phyloP scores from a whole-genome alignment of 768 basidiomycete genomes.

The Suillus brevipes region DNA sequence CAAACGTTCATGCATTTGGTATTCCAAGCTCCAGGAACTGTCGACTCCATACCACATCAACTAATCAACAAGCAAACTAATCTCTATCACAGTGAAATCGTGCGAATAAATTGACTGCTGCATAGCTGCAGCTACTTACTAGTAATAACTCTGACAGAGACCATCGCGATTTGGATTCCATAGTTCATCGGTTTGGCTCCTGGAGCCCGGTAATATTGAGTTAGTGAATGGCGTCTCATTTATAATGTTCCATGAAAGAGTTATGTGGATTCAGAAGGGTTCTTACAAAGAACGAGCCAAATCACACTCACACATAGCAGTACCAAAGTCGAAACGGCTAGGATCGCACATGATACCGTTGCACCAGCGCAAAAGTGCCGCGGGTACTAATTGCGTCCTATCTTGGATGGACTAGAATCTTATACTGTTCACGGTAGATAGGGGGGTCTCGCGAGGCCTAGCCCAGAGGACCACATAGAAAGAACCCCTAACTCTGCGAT shows the following conservation, averaged over 20 bases:
- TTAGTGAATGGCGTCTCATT: not conserved
- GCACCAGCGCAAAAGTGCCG: not conserved
- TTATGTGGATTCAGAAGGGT: too few species aligned
- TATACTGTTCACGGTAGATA: too few species aligned
- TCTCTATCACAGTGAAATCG: not conserved
- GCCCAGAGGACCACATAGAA: too few species aligned
- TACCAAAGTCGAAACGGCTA: not conserved
- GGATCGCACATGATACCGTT: not conserved
- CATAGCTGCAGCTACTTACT: not conserved
- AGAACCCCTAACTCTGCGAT: too few species aligned
- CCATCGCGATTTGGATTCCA: not conserved
- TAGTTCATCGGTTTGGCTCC: not conserved
- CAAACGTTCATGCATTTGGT: too few species aligned
- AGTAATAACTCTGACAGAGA: not conserved
- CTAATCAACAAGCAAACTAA: not conserved
- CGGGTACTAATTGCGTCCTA: not conserved
- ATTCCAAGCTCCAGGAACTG: not conserved
- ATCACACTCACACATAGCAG: not conserved
- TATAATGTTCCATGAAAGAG: not conserved
- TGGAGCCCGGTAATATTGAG: not conserved
- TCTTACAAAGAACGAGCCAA: not conserved
- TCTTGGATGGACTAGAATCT: not conserved
- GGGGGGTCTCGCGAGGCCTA: too few species aligned
- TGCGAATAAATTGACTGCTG: not conserved
- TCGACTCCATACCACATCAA: not conserved